Base-by-base conservation (phyloP, 2,329 filamentous ascomycete species). In the Epichloe gansuensis region DNA sequence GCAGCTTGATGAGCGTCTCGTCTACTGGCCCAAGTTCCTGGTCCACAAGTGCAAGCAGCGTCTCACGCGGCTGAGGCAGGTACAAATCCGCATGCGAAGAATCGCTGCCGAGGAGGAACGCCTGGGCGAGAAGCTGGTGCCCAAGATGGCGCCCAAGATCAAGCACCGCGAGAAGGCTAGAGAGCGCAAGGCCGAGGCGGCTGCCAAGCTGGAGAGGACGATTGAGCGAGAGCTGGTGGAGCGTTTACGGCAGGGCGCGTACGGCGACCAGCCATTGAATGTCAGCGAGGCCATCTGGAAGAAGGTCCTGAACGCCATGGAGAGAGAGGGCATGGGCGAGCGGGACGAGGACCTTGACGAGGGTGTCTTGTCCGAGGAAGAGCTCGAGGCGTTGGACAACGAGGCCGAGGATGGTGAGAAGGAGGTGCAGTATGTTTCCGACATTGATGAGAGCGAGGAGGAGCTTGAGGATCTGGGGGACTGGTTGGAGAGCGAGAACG, bases 41-140 rank as follows among this genome's bases (percentile, higher is more conserved):
- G 74, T 89, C 37, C 90, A 95, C 74, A 95, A 94, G 72, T 93
- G 89, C 76, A 98, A 98, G 76, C 93, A 97, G 73, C 83, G 93
- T 55, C 80, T 97, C 45, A 97, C 93, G 9, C 77, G 93, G 48
- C 69, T 98, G 63, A 95, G 89, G 50, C 93, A 97, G 74, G 91
- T 98, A 47, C 84, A 85, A 53, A 93, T 95, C 58, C 75, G 81
- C 59, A 83, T 81, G 78, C 82, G 86, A 63, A 82, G 84, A 65
- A 75, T 97, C 56, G 88, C 88, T 34, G 89, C 85, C 64, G 91
- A 96, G 73, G 89, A 96, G 55, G 90, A 91, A 63, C 77, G 90
- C 41, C 73, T 97, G 37, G 93, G 91, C 42, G 93, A 97, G 76
- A 86, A 80, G 63, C 72, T 95, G 45, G 91, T 97, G 25, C 86